phyloP scores from a whole-genome alignment of 768 basidiomycete genomes.

The Amanita pseudoporphyria region DNA sequence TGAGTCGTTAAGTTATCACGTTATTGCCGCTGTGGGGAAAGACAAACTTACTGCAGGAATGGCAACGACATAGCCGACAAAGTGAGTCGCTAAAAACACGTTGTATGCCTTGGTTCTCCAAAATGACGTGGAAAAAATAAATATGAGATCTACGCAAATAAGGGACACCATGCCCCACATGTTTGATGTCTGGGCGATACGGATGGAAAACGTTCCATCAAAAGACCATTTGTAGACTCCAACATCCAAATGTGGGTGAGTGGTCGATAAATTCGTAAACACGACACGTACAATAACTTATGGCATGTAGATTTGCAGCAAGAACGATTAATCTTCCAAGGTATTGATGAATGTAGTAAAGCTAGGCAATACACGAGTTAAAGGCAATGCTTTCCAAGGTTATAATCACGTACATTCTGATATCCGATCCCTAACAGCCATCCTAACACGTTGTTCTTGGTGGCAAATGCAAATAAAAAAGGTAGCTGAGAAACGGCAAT shows the following conservation, averaged over 20 bases:
- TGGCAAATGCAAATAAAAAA: constrained; percentile 31
- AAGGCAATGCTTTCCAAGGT: not conserved
- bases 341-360: constrained; percentile 72
- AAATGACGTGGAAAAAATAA: constrained; percentile 49
- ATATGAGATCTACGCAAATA: constrained; percentile 41
- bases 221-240: constrained; percentile 52
- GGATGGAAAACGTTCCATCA: constrained; percentile 27
- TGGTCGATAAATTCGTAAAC: not conserved
- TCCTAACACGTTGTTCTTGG: constrained; percentile 40
- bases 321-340: constrained; percentile 49
- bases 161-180: constrained; percentile 47
- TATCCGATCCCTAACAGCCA: constrained; percentile 36
- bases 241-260: constrained; percentile 1
- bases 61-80: constrained; percentile 40
- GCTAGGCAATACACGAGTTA: constrained; percentile 22
- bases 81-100: constrained; percentile 58
- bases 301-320: constrained; percentile 46
- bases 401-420: constrained; percentile 26
- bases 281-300: constrained; percentile 42
- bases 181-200: constrained; percentile 24
- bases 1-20: not conserved
- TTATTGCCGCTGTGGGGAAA: no score
- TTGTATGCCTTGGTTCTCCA: constrained; percentile 53
- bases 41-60: constrained; percentile 48
- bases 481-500: constrained; percentile 35